Evolutionary conservation across 176 grass and related monocot genomes (phyloP), one percentile per base, ranked within the genome.

Genomic region (Oryza nivara): DNA sequence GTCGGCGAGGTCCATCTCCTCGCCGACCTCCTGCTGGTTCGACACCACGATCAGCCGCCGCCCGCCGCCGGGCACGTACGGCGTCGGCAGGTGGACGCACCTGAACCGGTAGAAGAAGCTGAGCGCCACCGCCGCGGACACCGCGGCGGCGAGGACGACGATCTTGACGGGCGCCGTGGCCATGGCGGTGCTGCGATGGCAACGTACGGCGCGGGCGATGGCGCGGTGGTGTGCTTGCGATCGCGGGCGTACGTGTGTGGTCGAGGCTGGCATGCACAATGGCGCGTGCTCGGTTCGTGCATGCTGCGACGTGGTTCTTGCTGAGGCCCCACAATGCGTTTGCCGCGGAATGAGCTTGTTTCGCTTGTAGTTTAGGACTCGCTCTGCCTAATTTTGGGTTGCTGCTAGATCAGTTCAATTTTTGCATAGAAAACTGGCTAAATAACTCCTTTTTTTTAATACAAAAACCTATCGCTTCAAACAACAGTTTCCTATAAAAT

Each of bases 11-110:
- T 90, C 88, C 84, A 90, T 82, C 28, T 87, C 88, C 68, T 83
- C 88, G 69, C 88, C 88, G 11, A 87, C 88, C 80, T 90, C 69
- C 88, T 90, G 88, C 74, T 87, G 74, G 88, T 90, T 90, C 20
- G 12, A 74, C 75, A 90, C 80, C 68, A 83, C 30, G 49, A 90
- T 79, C 79, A 83, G 28, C 11, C 38, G 74, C 28, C 6, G 74
- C 11, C 1, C 16, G 2, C 8, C 80, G 69, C 16, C n/a, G 11
- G 60, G 2, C 4, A 79, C 0, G 84, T 83, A 90, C 1, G 88
- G 84, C 4, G 74, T 51, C n/a, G 84, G 38, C 48, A 79, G 60
- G 80, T 86, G 84, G 5, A 11, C 48, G 80, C 84, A 90, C 69
- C 30, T 80, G 84, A 83, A 87, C 11, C 25, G 88, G 75, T 69